Evolutionary conservation across 2,329 filamentous ascomycete species (phyloP).

Genomic region (Colletotrichum liriopes): DNA sequence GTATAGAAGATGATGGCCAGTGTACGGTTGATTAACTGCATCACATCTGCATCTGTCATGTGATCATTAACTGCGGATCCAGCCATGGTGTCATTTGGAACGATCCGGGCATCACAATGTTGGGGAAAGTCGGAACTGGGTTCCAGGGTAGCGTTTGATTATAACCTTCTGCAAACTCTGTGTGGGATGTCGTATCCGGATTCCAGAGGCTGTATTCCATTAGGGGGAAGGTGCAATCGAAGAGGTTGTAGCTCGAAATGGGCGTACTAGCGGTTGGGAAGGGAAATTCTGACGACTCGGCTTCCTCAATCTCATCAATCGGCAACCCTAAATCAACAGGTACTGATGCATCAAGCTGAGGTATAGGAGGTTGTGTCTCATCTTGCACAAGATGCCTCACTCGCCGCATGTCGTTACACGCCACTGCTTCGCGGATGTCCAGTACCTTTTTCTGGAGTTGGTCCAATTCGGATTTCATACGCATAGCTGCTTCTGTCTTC

Average conservation of each 20-base stretch:
- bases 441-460: not conserved
- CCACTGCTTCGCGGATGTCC: not conserved
- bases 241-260: not conserved
- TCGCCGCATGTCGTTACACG: slow-evolving; percentile 5
- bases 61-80: not conserved
- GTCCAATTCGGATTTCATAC: not conserved
- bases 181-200: not conserved
- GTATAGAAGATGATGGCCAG: not conserved
- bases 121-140: not conserved
- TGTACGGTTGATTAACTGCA: not conserved
- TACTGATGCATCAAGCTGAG: not conserved
- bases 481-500: not conserved
- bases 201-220: not conserved
- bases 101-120: not conserved
- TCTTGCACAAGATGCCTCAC: not conserved
- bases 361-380: not conserved
- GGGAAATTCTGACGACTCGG: not conserved
- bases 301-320: not conserved
- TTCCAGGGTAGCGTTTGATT: not conserved
- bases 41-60: not conserved
- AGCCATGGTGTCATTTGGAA: not conserved
- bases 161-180: not conserved
- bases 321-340: not conserved
- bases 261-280: not conserved
- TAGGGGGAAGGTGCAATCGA: not conserved